phyloP scores from a whole-genome alignment of 2,329 filamentous ascomycete genomes.

The Microdochium paspali region DNA sequence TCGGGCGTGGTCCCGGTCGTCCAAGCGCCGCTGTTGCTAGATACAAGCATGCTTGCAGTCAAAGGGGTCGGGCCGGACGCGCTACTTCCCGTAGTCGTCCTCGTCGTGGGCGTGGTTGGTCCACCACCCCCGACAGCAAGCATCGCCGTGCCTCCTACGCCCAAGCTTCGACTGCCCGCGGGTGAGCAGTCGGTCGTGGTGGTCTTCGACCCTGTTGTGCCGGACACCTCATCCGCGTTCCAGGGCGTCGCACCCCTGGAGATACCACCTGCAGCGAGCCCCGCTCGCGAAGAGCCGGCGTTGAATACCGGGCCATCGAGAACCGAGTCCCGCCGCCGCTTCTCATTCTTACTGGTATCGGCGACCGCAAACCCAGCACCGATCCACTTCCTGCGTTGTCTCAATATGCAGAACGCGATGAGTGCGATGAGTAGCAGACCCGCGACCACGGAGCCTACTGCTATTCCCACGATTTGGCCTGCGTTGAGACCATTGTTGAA shows the following conservation, averaged over 20 bases:
- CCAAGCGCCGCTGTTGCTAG: not conserved
- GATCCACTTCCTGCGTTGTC: slow-evolving; percentile 13
- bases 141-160: not conserved
- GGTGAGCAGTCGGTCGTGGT: not conserved
- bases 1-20: not conserved
- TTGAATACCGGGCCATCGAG: not conserved
- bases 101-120: not conserved
- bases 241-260: not conserved
- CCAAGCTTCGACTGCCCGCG: not conserved
- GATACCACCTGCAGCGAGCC: not conserved
- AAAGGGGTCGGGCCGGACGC: not conserved
- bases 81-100: not conserved
- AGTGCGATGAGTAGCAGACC: slow-evolving; percentile 6
- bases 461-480: slow-evolving; percentile 16
- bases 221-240: not conserved
- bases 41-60: not conserved
- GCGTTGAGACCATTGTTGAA: slow-evolving; percentile 3
- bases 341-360: not conserved
- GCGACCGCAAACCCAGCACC: slow-evolving; percentile 6
- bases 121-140: not conserved
- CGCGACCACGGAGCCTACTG: slow-evolving; percentile 8
- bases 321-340: not conserved
- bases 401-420: slow-evolving; percentile 8
- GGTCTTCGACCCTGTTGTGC: not conserved
- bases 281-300: not conserved